Conservation (phyloP, 371 early-diverging fungal species). For the Dipsacomyces acuminosporus region DNA sequence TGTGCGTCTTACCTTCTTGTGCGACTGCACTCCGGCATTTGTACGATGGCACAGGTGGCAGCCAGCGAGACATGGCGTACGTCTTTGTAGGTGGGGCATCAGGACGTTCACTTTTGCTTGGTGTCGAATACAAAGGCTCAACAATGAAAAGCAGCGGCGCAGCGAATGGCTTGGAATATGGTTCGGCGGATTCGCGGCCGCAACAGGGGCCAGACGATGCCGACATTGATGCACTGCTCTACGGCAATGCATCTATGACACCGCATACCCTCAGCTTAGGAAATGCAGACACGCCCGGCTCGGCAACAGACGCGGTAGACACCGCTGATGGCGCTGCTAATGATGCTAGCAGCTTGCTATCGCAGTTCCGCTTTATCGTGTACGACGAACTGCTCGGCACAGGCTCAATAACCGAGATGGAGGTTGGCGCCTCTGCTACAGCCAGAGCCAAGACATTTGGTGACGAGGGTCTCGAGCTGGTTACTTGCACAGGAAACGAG, state of each 20-base stretch:
- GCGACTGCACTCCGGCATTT: slow-evolving; percentile 49
- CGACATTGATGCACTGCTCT: slow-evolving; percentile 28
- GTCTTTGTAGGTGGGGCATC: slow-evolving; percentile 80
- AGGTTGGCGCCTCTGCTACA: slow-evolving; percentile 49
- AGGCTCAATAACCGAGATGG: slow-evolving; percentile 74
- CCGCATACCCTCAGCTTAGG: not conserved
- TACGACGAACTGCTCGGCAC: slow-evolving; percentile 75
- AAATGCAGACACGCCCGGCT: not conserved
- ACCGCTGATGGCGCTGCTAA: not conserved
- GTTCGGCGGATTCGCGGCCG: too few relatives aligned
- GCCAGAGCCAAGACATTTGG: not conserved
- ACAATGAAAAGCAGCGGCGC: not conserved
- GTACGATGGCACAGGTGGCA: slow-evolving; percentile 13
- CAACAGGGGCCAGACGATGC: not conserved
- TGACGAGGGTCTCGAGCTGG: slow-evolving; percentile 65
- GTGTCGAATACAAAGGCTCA: slow-evolving; percentile 43
- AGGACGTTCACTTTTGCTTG: slow-evolving; percentile 74
- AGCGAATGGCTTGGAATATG: too few relatives aligned
- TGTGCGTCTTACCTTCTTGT: slow-evolving; percentile 57
- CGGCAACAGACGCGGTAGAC: not conserved
- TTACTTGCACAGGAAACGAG: slow-evolving; percentile 75
- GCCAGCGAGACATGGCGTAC: slow-evolving; percentile 37
- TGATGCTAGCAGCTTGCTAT: slow-evolving; percentile 6
- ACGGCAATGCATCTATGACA: slow-evolving; percentile 14
- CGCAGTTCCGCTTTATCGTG: slow-evolving; percentile 56